Evolutionary conservation across 495 filamentous ascomycete genomes (phyloP).

Genomic region (Thozetella sp.): DNA sequence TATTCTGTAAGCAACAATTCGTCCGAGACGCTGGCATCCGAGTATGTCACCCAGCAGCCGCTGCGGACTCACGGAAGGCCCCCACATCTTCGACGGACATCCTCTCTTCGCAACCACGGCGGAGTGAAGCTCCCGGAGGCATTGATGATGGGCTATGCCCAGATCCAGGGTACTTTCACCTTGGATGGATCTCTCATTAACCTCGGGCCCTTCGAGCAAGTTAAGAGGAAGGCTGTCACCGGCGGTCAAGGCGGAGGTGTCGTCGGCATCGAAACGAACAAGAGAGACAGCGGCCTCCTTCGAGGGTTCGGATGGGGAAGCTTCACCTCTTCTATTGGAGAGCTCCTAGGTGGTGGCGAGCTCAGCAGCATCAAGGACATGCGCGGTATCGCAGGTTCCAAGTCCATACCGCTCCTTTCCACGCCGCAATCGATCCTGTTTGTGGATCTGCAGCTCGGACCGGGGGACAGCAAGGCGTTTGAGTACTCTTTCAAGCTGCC

Average conservation of each 20-base stretch:
- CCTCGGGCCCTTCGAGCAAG: slow-evolving; percentile 87
- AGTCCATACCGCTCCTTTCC: slow-evolving; percentile 84
- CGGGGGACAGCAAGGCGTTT: slow-evolving; percentile 88
- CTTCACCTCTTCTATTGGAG: slow-evolving; percentile 85
- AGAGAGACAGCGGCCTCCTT: slow-evolving; percentile 78
- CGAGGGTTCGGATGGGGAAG: slow-evolving; percentile 86
- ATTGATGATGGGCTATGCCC: slow-evolving; percentile 97
- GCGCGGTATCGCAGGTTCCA: slow-evolving; percentile 77
- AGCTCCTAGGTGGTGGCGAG: slow-evolving; percentile 81
- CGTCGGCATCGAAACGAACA: slow-evolving; percentile 75
- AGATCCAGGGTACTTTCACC: slow-evolving; percentile 90
- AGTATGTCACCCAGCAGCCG: slow-evolving; percentile 74
- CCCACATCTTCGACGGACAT: slow-evolving; percentile 63
- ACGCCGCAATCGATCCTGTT: slow-evolving; percentile 98
- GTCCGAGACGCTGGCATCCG: slow-evolving; percentile 87
- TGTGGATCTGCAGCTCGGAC: slow-evolving; percentile 83
- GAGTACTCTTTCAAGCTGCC: slow-evolving; percentile 85
- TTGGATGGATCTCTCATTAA: slow-evolving; percentile 91
- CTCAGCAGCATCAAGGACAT: slow-evolving; percentile 93
- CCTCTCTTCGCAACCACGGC: slow-evolving; percentile 47
- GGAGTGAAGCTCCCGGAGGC: slow-evolving; percentile 62
- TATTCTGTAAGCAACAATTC: slow-evolving; percentile 94
- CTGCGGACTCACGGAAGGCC: slow-evolving; percentile 41
- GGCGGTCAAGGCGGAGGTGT: slow-evolving; percentile 86
- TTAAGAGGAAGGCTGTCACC: slow-evolving; percentile 90